These are phyloP conservation scores for Penicillium simplicissimum DNA, from an alignment of 495 filamentous ascomycete genomes.

Conservation along the genomic window DNA sequence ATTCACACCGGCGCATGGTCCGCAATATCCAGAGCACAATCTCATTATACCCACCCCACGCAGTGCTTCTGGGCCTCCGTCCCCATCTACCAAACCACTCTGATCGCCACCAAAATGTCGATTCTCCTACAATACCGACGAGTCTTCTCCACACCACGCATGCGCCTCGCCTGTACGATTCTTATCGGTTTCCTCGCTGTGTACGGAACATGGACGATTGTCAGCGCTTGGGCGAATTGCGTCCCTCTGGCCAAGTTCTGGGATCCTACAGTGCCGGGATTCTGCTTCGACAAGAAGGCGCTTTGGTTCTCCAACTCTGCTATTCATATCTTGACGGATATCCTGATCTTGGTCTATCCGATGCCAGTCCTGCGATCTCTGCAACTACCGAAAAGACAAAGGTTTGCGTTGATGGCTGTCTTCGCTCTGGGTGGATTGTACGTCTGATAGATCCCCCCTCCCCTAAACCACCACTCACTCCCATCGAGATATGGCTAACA, in stretches of 20 bases:
- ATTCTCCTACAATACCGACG: slow-evolving; percentile 43
- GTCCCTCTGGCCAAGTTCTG: slow-evolving; percentile 39
- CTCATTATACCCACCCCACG: neutral
- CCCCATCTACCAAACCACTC: slow-evolving; percentile 37
- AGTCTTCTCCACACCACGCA: slow-evolving; percentile 39
- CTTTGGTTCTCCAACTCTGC: slow-evolving; percentile 44
- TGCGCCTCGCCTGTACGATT: slow-evolving; percentile 39
- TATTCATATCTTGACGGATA: slow-evolving; percentile 50
- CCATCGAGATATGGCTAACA: slow-evolving; percentile 6
- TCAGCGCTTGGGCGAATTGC: slow-evolving; percentile 40
- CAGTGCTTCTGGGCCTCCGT: slow-evolving; percentile 42
- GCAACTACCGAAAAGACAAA: slow-evolving; percentile 45
- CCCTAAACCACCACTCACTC: too few relatives aligned
- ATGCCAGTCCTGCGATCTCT: slow-evolving; percentile 49
- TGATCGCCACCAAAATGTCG: slow-evolving; percentile 39
- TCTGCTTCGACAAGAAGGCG: slow-evolving; percentile 36
- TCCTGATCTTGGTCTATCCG: slow-evolving; percentile 48
- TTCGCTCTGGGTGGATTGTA: slow-evolving; percentile 53
- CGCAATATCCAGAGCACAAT: neutral
- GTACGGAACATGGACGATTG: slow-evolving; percentile 43
- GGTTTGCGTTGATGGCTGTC: slow-evolving; percentile 46
- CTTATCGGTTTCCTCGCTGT: slow-evolving; percentile 33
- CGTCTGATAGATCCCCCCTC: slow-evolving; percentile 21
- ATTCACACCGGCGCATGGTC: neutral
- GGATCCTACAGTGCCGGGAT: slow-evolving; percentile 30